phyloP scores from a whole-genome alignment of 2,329 filamentous ascomycete genomes.

The Pyrenophora tritici-repentis region DNA sequence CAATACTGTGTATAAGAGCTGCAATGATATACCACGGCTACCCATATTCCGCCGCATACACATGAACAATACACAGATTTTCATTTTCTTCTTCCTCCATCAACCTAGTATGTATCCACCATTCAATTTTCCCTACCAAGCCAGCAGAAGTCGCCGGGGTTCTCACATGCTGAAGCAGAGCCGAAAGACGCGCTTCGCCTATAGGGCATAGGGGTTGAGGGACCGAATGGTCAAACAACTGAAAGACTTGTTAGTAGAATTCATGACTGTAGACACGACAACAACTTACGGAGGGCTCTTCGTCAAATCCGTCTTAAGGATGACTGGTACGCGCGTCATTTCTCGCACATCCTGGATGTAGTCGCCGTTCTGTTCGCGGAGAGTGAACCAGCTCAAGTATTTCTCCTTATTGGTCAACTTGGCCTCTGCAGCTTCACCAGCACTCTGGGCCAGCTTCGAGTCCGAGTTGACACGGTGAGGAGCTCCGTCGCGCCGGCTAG shows the following conservation, averaged over 20 bases:
- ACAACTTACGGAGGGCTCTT: conserved; percentile 98
- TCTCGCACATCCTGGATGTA: conserved; percentile 98
- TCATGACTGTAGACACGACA: background rate
- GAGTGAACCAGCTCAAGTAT: conserved; percentile 85
- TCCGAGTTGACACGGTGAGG: conserved; percentile 92
- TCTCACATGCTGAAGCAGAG: background rate
- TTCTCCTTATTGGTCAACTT: conserved; percentile 94
- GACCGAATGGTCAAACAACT: conserved; percentile 85
- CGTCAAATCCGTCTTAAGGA: conserved; percentile 94
- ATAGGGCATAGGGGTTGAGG: conserved; percentile 75
- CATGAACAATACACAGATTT: conserved; percentile 40
- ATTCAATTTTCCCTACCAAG: conserved; percentile 42
- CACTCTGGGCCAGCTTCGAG: conserved; percentile 77
- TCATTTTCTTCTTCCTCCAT: conserved; percentile 21
- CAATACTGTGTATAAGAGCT: conserved; percentile 29
- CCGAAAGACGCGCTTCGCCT: conserved; percentile 18
- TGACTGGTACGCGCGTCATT: conserved; percentile 97
- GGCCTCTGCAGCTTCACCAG: conserved; percentile 72
- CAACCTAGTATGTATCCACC: conserved; percentile 35
- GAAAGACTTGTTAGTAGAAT: conserved; percentile 23
- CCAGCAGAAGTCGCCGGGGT: conserved; percentile 15
- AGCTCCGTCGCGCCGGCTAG: conserved; percentile 71
- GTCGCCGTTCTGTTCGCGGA: conserved; percentile 90
- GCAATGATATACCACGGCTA: conserved; percentile 30
- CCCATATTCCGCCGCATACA: conserved; percentile 29